Base-by-base conservation (phyloP, 441 rosid species). In the Gossypium trilobum region DNA sequence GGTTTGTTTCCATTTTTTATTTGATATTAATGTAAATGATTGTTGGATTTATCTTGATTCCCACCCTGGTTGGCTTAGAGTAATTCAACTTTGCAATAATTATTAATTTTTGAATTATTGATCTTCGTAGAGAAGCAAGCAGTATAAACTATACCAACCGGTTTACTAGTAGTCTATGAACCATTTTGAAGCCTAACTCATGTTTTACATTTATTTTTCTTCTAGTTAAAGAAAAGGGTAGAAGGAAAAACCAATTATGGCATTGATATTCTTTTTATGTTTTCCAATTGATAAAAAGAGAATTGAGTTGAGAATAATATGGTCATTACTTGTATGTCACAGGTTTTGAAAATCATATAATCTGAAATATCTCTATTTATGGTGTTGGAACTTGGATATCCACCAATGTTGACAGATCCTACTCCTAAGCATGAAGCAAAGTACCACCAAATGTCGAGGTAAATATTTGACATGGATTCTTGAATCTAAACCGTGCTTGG, bases 351-450 rank as follows among this genome's bases (percentile, higher is more conserved):
- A 68, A 68, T 51, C 72, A 4, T 68, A 16, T 52, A 52, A 68
- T 42, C 27, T 31, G 58, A 68, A 52, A 29, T 29, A 2, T 17
- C 59, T 29, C 27, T 27, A 52, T 31, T 29, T 29, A 29, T 31
- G 61, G 72, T 52, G 48, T 68, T 29, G 72, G 61, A 17, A 68
- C 72, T 52, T 33, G 50, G 60, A 52, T 52, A 68, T 68, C 72
- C 17, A 52, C 72, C 72, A 29, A 29, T 52, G 17, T 10, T 52
- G 60, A 68, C 60, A 17, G 29, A 46, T 68, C 29, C 61, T 29
- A 51, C 48, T 68, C 29, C 61, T 29, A 51, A 52, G 48, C 29
- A n/a, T 39, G 11, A 27, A 16, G 48, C 72, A 68, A 29, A 31
- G 61, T 68, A 52, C 72, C 7, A 10, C 72, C 31, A 52, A 50